A percentile compares a stretch with the other conserved stretches of the same genome.
Evolutionary conservation across 768 basidiomycete genomes (phyloP).

Genomic region (Suillus placidus): DNA sequence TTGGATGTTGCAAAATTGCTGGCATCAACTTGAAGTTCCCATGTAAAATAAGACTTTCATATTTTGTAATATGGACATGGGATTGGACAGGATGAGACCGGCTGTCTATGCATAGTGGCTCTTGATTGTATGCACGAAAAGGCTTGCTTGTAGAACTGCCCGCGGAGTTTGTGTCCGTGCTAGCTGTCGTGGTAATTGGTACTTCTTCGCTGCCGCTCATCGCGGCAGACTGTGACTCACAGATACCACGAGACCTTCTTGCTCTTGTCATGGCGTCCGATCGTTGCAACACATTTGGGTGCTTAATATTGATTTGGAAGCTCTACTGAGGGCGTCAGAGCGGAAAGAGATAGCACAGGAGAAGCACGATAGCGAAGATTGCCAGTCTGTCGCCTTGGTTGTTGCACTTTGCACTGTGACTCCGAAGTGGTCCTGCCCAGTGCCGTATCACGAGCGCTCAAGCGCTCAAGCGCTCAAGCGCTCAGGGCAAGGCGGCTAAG

Average conservation of each 20-base stretch:
- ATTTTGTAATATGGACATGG: not conserved
- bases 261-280: not conserved
- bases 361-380: not conserved
- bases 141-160: not conserved
- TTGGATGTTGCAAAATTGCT: not conserved
- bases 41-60: not conserved
- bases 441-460: not conserved
- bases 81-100: not conserved
- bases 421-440: not conserved
- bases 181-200: not conserved
- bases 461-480: too few relatives aligned
- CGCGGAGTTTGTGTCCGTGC: not conserved
- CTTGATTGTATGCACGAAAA: not conserved
- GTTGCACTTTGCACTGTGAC: not conserved
- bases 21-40: not conserved
- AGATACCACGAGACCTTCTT: not conserved
- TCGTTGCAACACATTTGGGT: too few relatives aligned
- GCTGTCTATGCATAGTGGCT: not conserved
- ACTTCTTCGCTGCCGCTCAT: not conserved
- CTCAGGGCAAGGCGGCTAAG: not conserved
- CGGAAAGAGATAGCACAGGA: not conserved
- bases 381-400: not conserved
- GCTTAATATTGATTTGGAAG: not conserved
- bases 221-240: not conserved
- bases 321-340: not conserved